Base-by-base conservation (phyloP, 1,284 basidiomycete species). In the Fistulinella cinereoalba region DNA sequence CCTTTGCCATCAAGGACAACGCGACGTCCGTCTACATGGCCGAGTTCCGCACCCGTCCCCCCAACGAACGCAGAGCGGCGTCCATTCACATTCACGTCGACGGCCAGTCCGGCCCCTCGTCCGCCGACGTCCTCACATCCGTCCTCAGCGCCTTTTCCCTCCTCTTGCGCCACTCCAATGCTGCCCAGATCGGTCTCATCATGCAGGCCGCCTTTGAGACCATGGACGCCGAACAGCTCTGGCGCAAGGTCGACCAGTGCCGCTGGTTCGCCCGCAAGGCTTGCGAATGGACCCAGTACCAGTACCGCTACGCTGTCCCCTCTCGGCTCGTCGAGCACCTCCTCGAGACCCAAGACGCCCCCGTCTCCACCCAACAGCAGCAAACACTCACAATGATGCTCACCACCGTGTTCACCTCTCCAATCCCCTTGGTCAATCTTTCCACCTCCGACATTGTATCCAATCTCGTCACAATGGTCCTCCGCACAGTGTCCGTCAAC, bases 221-320 rank as follows among this genome's bases (percentile, higher is more conserved):
- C 57, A 72, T 93, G 37, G 81, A 89, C 50, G 68, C 75, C 11
- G 68, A 75, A 27, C 65, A 75, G 19, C 79, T 80, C 15, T 98
- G 95, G 95, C 64, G 64, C n/a, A 77, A 85, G 52, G 60, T 77
- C 1, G 77, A 84, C 13, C 85, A 90, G 62, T 92, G 85, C 61
- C 81, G 83, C 52, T 97, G 93, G 93, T 74, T 96, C 39, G 81
- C 83, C 16, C 79, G 82, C 47, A 83, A 81, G 53, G 74, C 83
- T 6, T 82, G 85, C 23, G 84, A 90, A 54, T 96, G 92, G 85
- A 80, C 91, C 8, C 88, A 88, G 56, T 89, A 95, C 50, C 92
- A 96, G 63, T 96, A 96, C 66, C 88, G 95, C 27, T 94, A 91
- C 61, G 85, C 88, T 16, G 81, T 97, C 3, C 92, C 95, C 10